phyloP scores from a whole-genome alignment of 2,329 filamentous ascomycete species.

The Paraconiothyrium sp. region DNA sequence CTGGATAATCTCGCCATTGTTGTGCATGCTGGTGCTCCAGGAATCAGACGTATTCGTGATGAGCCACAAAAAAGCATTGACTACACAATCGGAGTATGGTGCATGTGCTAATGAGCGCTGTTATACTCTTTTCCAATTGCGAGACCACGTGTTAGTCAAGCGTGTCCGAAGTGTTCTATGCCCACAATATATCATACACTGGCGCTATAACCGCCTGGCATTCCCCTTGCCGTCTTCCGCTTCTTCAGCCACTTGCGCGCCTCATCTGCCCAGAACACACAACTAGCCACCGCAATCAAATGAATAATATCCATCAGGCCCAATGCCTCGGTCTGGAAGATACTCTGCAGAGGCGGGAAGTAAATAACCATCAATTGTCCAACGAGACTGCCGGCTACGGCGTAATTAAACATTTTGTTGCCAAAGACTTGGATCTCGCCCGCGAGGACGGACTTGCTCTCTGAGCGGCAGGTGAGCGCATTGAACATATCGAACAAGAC shows the following conservation, averaged over 20 bases:
- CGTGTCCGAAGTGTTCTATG: neutral
- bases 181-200: conserved; percentile 43
- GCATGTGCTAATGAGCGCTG: neutral
- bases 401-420: conserved; percentile 97
- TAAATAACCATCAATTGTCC: conserved; percentile 95
- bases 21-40: no score
- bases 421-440: conserved; percentile 84
- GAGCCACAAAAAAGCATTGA: no score
- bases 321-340: conserved; percentile 95
- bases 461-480: conserved; percentile 89
- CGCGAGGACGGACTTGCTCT: conserved; percentile 85
- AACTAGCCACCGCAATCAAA: conserved; percentile 80
- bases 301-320: conserved; percentile 76
- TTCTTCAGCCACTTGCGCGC: conserved; percentile 73
- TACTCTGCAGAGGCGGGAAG: conserved; percentile 88
- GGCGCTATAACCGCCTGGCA: conserved; percentile 50
- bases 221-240: conserved; percentile 49
- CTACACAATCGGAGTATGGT: neutral
- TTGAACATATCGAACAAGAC: conserved; percentile 99
- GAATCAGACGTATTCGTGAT: no score
- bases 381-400: conserved; percentile 82
- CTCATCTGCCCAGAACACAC: conserved; percentile 96
- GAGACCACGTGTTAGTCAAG: neutral
- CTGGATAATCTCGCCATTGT: no score
- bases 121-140: neutral